Base-by-base conservation (phyloP, 2,329 filamentous ascomycete genomes). In the Sclerotinia glacialis region DNA sequence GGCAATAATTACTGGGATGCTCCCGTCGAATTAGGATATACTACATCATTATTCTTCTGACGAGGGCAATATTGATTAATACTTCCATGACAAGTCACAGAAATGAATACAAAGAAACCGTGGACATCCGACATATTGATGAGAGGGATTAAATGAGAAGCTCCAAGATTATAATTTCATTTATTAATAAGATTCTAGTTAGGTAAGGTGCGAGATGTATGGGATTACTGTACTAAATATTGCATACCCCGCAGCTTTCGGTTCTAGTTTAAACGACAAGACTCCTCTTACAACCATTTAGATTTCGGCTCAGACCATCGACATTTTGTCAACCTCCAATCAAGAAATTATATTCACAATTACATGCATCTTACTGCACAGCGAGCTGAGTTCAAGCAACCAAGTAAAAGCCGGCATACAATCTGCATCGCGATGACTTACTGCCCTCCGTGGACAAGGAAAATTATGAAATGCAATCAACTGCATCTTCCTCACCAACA, bases 161-260 rank as follows among this genome's bases (percentile, higher is more conserved):
- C 44, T 21, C 44, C 31, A 49, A 40, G 44, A 49, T 49, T 14
- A 61, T 49, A 37, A 60, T 49, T 60, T 49, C 44, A 49, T 61
- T 60, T 61, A 31, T 61, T 26, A 34, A 40, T 26, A 49, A 21
- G 58, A 23, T 50, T 49, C 28, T 37, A 3, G 26, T 14, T 21
- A 49, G 58, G 58, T 49, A 59, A 28, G 34, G n/a, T 59, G 42
- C 56, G 12, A 59, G 42, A 49, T 60, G 56, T 47, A 59, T 60
- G 42, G 42, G 56, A 60, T 47, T 47, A 60, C 28, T 49, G 31
- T 23, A 34, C 58, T 49, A 14, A 52, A 61, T 49, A 47, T 61
- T 65, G 64, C 64, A 53, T 65, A 65, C 64, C 64, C 64, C 64
- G 64, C 64, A 65, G 58, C 44, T 50, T 52, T 61, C 58, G 58